A percentile compares a stretch with the other conserved stretches of the same genome.
These are phyloP conservation scores for Pseudotulostoma volvatum DNA, from an alignment of 495 filamentous ascomycete species.

Conservation along the genomic window DNA sequence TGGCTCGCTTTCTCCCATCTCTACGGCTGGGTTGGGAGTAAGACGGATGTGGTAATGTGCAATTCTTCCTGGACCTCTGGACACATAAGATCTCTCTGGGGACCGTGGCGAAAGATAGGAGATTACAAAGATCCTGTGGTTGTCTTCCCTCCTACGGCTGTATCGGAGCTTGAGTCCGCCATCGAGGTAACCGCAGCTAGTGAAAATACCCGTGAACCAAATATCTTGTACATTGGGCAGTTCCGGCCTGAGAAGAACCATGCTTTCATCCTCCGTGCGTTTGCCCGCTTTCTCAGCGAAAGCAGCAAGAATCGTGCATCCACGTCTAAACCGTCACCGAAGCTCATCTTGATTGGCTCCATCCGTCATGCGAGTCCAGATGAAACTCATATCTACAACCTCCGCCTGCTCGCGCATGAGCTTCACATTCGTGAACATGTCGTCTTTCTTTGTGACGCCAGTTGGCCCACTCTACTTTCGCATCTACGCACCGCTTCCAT, in stretches of 20 bases:
- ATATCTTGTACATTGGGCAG: slow-evolving; percentile 84
- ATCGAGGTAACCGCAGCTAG: slow-evolving; percentile 50
- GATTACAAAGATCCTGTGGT: slow-evolving; percentile 34
- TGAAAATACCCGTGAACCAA: slow-evolving; percentile 47
- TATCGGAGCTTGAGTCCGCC: slow-evolving; percentile 56
- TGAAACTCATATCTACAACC: slow-evolving; percentile 75
- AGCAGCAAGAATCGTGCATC: slow-evolving; percentile 31
- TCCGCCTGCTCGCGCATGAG: slow-evolving; percentile 77
- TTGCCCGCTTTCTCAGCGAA: slow-evolving; percentile 49
- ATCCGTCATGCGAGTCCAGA: slow-evolving; percentile 68
- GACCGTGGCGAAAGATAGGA: slow-evolving; percentile 28
- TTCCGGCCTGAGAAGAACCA: slow-evolving; percentile 98
- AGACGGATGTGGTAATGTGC: slow-evolving; percentile 86
- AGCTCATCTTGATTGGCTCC: slow-evolving; percentile 70
- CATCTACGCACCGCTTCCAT: slow-evolving; percentile 59
- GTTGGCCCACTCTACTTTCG: slow-evolving; percentile 68
- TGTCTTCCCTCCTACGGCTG: slow-evolving; percentile 84
- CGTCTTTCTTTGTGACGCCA: slow-evolving; percentile 74
- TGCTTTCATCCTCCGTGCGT: slow-evolving; percentile 63
- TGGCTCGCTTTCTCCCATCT: slow-evolving; percentile 71
- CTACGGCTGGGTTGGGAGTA: slow-evolving; percentile 64
- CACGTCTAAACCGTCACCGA: slow-evolving; percentile 15
- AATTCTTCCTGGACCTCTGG: slow-evolving; percentile 87
- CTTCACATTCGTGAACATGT: slow-evolving; percentile 67
- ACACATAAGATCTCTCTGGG: slow-evolving; percentile 75